Evolutionary conservation across 257 asterid genomes (phyloP), one percentile per base, ranked within the genome.

Genomic region (Plantago ovata): DNA sequence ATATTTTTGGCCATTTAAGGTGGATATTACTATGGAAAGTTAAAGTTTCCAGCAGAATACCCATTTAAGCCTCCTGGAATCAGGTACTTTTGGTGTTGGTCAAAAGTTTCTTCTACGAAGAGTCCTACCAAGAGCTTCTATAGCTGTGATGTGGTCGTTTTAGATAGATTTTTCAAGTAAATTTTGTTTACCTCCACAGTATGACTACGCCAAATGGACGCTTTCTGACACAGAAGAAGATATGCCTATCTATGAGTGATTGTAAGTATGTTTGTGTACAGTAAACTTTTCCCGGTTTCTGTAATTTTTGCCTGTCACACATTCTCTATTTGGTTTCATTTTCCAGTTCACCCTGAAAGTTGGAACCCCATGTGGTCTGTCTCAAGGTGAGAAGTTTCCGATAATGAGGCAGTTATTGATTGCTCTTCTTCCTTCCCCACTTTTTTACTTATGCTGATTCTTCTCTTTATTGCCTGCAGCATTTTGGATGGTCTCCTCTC

Each of bases 51-150:
- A 64, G 83, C 99, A 41, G 96, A 93, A 46, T 93, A 93, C 78
- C 96, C 97, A 10, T 89, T 69, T 52, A 93, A 93, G 72, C 99
- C 99, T 63, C 98, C 98, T 38, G 91, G 88, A 54, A 89, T 93
- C 74, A 89, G 86, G 99, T 87, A 69, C 15, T 59, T 55, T 57
- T 38, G 53, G 60, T 54, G 62, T 46, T 20, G 55, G 28, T 61
- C 47, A 36, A 38, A 42, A 32, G 22, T 36, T 44, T 15, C 58
- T 51, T 38, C 53, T 61, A 42, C 11, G 28, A 41, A 61, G 59
- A 23, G 24, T 53, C 42, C n/a, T 36, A 3, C 58, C 36, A 56
- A 23, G 56, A 45, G 45, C 47, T 33, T 38, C 42, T 42, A 16
- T 58, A 3, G 36, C 7, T 28, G 36, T 28, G 36, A 45, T 68